Conservation (phyloP, 306 rosid species). For the Oemleria cerasiformis region DNA sequence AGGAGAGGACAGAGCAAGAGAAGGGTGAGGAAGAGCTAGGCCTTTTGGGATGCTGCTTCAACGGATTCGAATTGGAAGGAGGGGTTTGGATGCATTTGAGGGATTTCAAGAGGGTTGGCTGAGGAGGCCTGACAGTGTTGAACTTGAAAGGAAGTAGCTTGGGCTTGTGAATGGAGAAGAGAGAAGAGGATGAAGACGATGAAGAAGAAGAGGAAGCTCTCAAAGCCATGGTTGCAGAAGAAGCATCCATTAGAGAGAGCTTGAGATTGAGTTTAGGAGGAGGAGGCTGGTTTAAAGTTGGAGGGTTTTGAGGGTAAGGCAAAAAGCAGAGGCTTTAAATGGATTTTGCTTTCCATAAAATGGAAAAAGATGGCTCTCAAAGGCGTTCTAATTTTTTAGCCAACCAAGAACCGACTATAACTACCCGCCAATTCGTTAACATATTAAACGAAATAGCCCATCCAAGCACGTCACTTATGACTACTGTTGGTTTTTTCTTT, state of each 20-base stretch:
- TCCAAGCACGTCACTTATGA: too few species aligned
- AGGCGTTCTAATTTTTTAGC: background rate
- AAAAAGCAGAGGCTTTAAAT: slow-evolving; percentile 12
- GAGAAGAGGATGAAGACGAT: slow-evolving; percentile 29
- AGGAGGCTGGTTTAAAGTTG: background rate
- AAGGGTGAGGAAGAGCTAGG: slow-evolving; percentile 26
- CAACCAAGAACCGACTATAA: background rate
- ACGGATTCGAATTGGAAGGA: slow-evolving; percentile 13
- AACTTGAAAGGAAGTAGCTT: slow-evolving; percentile 20
- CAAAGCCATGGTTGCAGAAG: slow-evolving; percentile 44
- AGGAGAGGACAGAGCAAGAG: slow-evolving; percentile 47
- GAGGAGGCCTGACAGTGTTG: slow-evolving; percentile 19
- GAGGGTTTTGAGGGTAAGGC: slow-evolving; percentile 3
- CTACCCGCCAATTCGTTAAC: slow-evolving; percentile 14
- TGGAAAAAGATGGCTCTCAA: background rate
- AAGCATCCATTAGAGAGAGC: slow-evolving; percentile 34
- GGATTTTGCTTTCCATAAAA: background rate
- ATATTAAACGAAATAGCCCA: background rate
- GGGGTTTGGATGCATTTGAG: slow-evolving; percentile 40
- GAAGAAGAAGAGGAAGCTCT: slow-evolving; percentile 29
- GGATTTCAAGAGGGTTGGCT: slow-evolving; percentile 29
- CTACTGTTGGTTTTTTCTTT: too few species aligned
- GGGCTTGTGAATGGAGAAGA: slow-evolving; percentile 27
- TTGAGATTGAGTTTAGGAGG: background rate
- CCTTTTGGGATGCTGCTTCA: slow-evolving; percentile 18